Percentiles rank a stretch among this genome's conserved stretches.
phyloP scores from a whole-genome alignment of 371 early-diverging fungal genomes.

The Haplosporangium sp. region DNA sequence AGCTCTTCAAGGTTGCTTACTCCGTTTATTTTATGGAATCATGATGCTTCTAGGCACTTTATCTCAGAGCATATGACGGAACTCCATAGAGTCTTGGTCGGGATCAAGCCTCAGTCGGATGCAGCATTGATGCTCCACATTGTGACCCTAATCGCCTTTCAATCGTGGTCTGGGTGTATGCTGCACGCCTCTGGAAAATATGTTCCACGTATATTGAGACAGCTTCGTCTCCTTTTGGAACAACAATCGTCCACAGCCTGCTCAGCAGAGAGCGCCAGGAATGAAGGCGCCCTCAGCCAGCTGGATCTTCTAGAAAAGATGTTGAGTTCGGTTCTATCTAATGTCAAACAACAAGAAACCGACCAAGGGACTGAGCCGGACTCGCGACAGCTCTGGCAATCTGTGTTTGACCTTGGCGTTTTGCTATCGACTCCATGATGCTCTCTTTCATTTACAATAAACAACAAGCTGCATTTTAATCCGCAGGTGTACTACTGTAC shows the following conservation, averaged over 20 bases:
- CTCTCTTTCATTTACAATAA: not conserved
- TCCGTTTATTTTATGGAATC: not conserved
- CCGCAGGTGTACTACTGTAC: not conserved
- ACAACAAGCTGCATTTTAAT: no score
- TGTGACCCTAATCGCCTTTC: constrained; percentile 43
- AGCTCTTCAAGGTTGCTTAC: no score
- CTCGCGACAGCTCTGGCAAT: constrained; percentile 12
- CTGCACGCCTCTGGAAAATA: constrained; percentile 55
- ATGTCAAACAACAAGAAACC: constrained; percentile 22
- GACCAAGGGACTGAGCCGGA: not conserved
- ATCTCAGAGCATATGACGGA: constrained; percentile 23
- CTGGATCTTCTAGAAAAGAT: constrained; percentile 28
- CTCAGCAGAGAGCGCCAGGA: not conserved
- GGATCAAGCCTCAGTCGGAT: constrained; percentile 21
- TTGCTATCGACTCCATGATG: not conserved
- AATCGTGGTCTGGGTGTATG: constrained; percentile 43
- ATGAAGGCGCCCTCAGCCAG: constrained; percentile 1
- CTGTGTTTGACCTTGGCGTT: constrained; percentile 21
- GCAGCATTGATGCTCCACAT: constrained; percentile 44
- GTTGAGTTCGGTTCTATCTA: constrained; percentile 24
- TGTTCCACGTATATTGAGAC: constrained; percentile 48
- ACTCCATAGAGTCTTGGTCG: constrained; percentile 11
- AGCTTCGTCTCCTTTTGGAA: constrained; percentile 19
- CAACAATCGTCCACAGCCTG: not conserved
- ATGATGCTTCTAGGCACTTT: not conserved